These are phyloP conservation scores for Backusella mclennaniae DNA, from an alignment of 192 early-diverging fungal species.

Conservation along the genomic window DNA sequence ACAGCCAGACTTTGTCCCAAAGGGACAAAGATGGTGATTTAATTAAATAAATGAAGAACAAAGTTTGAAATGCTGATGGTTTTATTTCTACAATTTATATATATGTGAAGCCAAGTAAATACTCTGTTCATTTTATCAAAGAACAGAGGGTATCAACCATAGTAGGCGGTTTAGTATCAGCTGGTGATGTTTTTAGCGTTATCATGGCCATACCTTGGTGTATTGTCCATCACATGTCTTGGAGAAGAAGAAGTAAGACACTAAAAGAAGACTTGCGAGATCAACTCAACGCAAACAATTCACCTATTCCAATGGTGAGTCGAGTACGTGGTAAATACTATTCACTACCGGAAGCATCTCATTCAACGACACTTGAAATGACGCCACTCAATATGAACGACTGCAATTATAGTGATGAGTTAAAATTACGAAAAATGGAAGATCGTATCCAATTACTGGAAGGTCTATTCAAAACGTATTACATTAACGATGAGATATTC, in stretches of 20 bases:
- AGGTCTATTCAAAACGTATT: constrained; percentile 15
- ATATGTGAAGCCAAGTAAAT: background rate
- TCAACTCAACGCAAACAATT: background rate
- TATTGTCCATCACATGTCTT: constrained; percentile 16
- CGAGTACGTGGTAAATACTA: background rate
- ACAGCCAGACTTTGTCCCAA: no score
- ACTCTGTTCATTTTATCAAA: background rate
- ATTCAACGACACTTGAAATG: background rate
- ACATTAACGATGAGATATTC: constrained; percentile 18
- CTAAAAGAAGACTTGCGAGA: background rate
- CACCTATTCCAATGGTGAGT: constrained; percentile 9
- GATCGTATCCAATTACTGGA: constrained; percentile 15
- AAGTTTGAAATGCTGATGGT: no score
- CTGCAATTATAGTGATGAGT: background rate
- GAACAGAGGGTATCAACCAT: background rate
- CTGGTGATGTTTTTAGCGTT: constrained; percentile 13
- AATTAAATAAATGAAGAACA: no score
- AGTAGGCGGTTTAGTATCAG: constrained; percentile 3
- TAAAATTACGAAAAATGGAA: constrained; percentile 3
- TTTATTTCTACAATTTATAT: background rate
- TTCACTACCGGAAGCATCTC: background rate
- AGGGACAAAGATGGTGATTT: no score
- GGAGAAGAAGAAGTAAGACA: constrained; percentile 3
- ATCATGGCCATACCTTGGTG: constrained; percentile 16
- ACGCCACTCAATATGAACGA: background rate